Evolutionary conservation across 192 early-diverging fungal species (phyloP).

Genomic region (Backusella morwellensis): DNA sequence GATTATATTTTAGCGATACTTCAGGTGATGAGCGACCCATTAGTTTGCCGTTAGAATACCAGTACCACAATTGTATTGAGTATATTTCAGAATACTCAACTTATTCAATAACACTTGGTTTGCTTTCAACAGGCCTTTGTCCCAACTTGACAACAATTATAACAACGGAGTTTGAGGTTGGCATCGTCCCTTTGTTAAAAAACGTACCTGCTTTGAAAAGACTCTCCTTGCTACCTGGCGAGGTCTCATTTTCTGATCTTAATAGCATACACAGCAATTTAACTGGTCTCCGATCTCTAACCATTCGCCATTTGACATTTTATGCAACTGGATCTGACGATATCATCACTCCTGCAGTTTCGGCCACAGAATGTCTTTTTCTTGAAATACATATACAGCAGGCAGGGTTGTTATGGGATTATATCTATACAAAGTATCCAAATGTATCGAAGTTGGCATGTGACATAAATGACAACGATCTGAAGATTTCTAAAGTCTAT

Average conservation of each 20-base stretch:
- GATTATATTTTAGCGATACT: neutral
- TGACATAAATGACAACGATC: neutral
- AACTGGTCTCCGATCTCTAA: neutral
- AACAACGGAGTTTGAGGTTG: neutral
- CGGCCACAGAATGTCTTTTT: neutral
- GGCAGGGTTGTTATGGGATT: too few relatives aligned
- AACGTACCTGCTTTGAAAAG: neutral
- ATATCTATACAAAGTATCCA: neutral
- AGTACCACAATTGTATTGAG: neutral
- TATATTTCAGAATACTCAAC: neutral
- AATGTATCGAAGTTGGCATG: neutral
- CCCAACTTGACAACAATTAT: neutral
- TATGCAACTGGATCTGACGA: too few relatives aligned
- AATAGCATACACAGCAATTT: neutral
- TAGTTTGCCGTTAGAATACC: too few relatives aligned
- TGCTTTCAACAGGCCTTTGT: neutral
- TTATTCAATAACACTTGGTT: neutral
- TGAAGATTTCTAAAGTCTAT: too few relatives aligned
- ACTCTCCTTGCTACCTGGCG: neutral
- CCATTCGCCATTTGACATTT: too few relatives aligned
- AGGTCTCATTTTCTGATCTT: neutral
- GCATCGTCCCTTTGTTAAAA: neutral
- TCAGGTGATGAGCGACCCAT: neutral
- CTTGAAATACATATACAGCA: neutral
- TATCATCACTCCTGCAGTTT: neutral